phyloP scores from a whole-genome alignment of 164 flowering plant genomes.

The Nymphaea colorata region DNA sequence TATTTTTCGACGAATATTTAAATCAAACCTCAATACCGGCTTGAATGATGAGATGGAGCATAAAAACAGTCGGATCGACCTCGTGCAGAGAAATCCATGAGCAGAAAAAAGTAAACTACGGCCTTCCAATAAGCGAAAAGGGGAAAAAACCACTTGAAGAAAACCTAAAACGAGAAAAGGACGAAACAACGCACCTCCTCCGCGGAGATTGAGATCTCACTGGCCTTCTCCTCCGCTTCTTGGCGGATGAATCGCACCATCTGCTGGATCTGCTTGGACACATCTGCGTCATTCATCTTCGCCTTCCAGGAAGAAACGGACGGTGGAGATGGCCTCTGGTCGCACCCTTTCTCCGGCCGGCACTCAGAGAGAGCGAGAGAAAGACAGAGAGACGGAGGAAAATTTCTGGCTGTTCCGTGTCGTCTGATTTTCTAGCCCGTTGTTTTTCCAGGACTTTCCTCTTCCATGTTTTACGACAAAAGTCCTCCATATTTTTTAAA shows the following conservation, averaged over 20 bases:
- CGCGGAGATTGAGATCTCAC: conserved; percentile 35
- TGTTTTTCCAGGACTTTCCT: neutral
- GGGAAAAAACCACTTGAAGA: neutral
- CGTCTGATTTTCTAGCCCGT: neutral
- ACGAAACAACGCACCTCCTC: conserved; percentile 17
- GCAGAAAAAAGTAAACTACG: neutral
- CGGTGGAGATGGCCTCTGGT: neutral
- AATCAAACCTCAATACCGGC: neutral
- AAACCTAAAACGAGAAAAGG: neutral
- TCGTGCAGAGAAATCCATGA: neutral
- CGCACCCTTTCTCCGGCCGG: neutral
- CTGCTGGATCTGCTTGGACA: conserved; percentile 38
- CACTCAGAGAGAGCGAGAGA: neutral
- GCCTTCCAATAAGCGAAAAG: neutral
- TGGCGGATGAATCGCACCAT: conserved; percentile 38
- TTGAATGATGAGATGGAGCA: no score
- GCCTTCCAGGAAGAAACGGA: neutral
- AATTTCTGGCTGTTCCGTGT: no score
- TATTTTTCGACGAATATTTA: neutral
- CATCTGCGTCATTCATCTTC: conserved; percentile 36
- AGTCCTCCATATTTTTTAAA: no score
- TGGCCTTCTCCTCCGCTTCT: conserved; percentile 41
- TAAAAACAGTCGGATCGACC: neutral
- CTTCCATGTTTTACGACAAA: neutral
- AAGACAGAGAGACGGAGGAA: neutral